Conservation (phyloP, 139 green algal species). For the Nannochloris sp. region DNA sequence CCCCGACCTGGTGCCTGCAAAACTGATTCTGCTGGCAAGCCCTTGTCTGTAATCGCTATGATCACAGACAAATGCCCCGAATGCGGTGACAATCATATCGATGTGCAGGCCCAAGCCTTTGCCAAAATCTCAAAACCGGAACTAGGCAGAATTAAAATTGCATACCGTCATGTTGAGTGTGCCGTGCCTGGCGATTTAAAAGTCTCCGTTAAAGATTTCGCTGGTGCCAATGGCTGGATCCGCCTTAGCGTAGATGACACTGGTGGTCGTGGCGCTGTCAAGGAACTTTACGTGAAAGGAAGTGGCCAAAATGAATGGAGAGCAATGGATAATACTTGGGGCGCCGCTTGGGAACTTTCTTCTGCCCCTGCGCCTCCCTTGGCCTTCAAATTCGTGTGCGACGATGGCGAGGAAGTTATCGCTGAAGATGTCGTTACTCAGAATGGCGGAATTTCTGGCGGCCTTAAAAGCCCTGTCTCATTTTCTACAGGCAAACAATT, state of each 20-base stretch:
- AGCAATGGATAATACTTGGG: conserved; percentile 33
- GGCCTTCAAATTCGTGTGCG: conserved; percentile 18
- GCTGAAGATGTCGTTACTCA: conserved; percentile 20
- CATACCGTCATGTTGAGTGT: conserved; percentile 35
- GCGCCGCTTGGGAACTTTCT: conserved; percentile 33
- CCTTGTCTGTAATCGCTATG: conserved; percentile 16
- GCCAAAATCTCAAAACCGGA: conserved; percentile 29
- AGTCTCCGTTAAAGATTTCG: conserved; percentile 27
- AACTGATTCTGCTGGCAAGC: conserved; percentile 4
- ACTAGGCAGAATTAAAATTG: conserved; percentile 13
- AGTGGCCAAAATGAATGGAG: conserved; percentile 14
- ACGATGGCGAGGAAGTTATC: conserved; percentile 19
- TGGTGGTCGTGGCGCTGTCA: conserved; percentile 22
- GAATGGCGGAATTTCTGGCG: conserved; percentile 18
- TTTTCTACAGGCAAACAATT: conserved; percentile 39
- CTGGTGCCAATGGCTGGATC: conserved; percentile 27
- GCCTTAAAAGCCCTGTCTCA: background rate
- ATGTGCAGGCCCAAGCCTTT: conserved; percentile 39
- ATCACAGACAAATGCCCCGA: conserved; percentile 45
- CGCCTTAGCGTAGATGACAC: conserved; percentile 24
- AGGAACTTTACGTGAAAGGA: conserved; percentile 24
- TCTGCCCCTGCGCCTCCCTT: conserved; percentile 14
- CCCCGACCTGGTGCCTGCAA: conserved; percentile 14
- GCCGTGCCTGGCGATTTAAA: conserved; percentile 18
- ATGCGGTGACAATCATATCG: conserved; percentile 38